Conservation (phyloP, 176 grass and related monocot genomes). For the Eragrostis nindensis region DNA sequence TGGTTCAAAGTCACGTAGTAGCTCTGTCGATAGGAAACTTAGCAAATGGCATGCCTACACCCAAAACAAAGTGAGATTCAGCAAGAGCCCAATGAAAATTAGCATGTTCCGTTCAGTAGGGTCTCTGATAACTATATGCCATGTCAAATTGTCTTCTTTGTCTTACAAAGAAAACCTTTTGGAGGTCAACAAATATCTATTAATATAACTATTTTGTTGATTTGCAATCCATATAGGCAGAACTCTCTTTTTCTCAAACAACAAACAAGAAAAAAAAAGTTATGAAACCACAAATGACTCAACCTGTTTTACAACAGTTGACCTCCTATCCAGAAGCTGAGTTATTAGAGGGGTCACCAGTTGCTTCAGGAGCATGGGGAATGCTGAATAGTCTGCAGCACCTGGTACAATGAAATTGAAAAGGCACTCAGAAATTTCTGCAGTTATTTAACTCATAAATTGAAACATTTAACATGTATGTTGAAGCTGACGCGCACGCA, state of each 20-base stretch:
- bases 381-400: constrained; percentile 75
- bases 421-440: not conserved
- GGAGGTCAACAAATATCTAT: not conserved
- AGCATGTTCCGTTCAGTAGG: not conserved
- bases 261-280: not conserved
- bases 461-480: not conserved
- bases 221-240: not conserved
- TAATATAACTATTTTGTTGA: not conserved
- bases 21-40: constrained; percentile 77
- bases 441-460: constrained; percentile 10
- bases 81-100: not conserved
- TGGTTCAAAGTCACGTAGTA: constrained; percentile 73
- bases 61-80: constrained; percentile 17
- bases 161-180: not conserved
- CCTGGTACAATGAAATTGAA: constrained; percentile 48
- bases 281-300: not conserved
- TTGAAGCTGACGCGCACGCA: constrained; percentile 4
- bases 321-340: constrained; percentile 85
- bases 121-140: not conserved
- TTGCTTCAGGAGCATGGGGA: constrained; percentile 76
- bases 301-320: constrained; percentile 91
- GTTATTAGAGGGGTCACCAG: constrained; percentile 70
- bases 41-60: constrained; percentile 84
- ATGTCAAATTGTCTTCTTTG: not conserved
- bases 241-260: not conserved